phyloP scores from a whole-genome alignment of 2,329 filamentous ascomycete species.

The Xylariomycetidae sp. region DNA sequence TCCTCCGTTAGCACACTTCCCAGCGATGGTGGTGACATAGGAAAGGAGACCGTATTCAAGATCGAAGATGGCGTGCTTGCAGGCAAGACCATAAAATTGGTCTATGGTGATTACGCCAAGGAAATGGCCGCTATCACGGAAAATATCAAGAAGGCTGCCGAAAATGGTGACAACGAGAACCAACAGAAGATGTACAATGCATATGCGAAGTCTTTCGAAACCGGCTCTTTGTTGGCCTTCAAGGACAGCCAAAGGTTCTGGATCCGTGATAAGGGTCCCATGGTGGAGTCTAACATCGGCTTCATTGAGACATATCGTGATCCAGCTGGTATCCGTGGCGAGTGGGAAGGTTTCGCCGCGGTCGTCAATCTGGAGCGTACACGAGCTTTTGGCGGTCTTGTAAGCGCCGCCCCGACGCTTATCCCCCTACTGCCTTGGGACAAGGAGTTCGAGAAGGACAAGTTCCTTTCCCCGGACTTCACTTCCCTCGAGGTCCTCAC shows the following conservation, averaged over 20 bases:
- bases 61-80: constrained; percentile 55
- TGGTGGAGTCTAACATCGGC: constrained; percentile 75
- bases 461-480: constrained; percentile 92
- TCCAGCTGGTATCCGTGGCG: constrained; percentile 72
- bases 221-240: constrained; percentile 70
- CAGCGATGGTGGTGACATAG: constrained; percentile 61
- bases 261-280: constrained; percentile 79
- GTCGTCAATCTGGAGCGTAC: constrained; percentile 89
- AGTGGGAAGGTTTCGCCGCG: constrained; percentile 82
- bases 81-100: constrained; percentile 64
- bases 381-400: constrained; percentile 78
- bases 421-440: constrained; percentile 90
- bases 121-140: constrained; percentile 66
- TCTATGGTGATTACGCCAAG: constrained; percentile 69
- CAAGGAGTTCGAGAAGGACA: constrained; percentile 90
- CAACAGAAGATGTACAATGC: constrained; percentile 55
- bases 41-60: constrained; percentile 57
- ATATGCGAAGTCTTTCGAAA: constrained; percentile 70
- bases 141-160: constrained; percentile 64
- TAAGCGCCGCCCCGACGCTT: constrained; percentile 72
- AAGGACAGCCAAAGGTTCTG: constrained; percentile 77
- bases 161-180: constrained; percentile 67
- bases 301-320: constrained; percentile 86
- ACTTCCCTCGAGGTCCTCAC: constrained; percentile 89
- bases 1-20: constrained; percentile 61